Base-by-base conservation (phyloP, 148 eudicot genomes). In the Drosera capensis region DNA sequence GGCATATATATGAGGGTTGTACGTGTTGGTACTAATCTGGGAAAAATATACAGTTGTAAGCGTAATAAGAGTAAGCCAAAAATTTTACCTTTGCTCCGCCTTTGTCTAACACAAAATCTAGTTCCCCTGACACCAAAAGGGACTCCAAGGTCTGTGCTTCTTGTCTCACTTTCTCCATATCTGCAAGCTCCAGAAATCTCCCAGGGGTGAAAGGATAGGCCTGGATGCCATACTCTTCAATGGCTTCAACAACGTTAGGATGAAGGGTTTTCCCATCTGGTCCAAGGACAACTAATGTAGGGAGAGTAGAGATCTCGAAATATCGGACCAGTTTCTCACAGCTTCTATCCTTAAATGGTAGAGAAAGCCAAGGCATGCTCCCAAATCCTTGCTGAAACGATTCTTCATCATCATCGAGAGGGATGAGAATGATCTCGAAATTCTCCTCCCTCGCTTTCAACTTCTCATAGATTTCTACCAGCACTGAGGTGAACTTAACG, bases 161-260 rank as follows among this genome's bases (percentile, higher is more conserved):
- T 12, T 37, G 63, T 53, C 55, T 73, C 12, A 70, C 79, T 49
- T 60, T 78, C 45, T 75, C 84, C 13, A 71, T 59, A 56, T 81
- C 66, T 14, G 65, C 74, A 51, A 86, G 93, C 77, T 78, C 79
- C 34, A 59, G 40, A 23, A 78, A 63, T 63, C 59, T 86, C 49
- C 82, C 78, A 3, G 80, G 74, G 13, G 85, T 73, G 56, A 82
- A 86, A 29, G 96, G 96, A 56, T 73, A 86, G 8, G 84, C 87
- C 19, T 56, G 43, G 18, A 56, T 34, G 0, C 94, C 96, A 54
- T 75, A 71, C 45, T 78, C 75, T 55, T 75, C 75, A 17, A 86
- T 46, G 13, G 69, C 62, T 25, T 76, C 87, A 14, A 54, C 74
- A 6, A 58, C 87, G 57, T 86, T 78, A 7, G 59, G 46, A 48